These are phyloP conservation scores for Penicillium olsonii DNA, from an alignment of 2,329 filamentous ascomycete genomes.

Conservation along the genomic window DNA sequence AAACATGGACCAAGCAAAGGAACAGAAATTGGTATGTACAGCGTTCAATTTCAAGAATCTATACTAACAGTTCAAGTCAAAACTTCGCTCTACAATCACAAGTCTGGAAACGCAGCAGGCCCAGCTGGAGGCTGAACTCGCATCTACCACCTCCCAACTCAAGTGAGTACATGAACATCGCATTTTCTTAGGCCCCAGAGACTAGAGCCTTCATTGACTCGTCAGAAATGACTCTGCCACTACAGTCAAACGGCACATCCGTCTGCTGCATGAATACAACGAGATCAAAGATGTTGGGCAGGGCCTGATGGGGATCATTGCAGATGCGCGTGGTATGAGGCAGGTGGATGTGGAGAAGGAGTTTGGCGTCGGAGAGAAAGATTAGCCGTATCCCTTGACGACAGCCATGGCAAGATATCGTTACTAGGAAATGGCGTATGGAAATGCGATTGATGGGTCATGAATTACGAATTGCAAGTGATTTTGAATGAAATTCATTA, in stretches of 20 bases:
- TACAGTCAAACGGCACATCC: constrained; percentile 65
- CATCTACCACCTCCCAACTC: constrained; percentile 36
- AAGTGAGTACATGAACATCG: constrained; percentile 35
- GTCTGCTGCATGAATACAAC: constrained; percentile 68
- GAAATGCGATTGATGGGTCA: background rate
- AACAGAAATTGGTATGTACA: constrained; percentile 21
- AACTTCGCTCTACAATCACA: constrained; percentile 28
- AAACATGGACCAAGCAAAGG: constrained; percentile 2
- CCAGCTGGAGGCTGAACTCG: constrained; percentile 36
- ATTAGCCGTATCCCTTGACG: constrained; percentile 26
- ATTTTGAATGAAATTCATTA: background rate
- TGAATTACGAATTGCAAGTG: background rate
- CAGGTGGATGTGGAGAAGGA: constrained; percentile 47
- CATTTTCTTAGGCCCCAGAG: no score
- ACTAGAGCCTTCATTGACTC: no score
- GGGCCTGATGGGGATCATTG: constrained; percentile 67
- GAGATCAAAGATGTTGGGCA: constrained; percentile 69
- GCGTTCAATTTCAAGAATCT: no score
- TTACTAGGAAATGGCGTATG: background rate
- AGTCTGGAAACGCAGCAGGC: constrained; percentile 52
- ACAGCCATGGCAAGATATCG: background rate
- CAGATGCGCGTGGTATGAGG: constrained; percentile 62
- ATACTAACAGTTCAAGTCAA: constrained; percentile 16
- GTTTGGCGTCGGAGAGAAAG: constrained; percentile 40
- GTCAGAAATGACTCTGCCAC: constrained; percentile 47